Evolutionary conservation across 495 filamentous ascomycete species (phyloP), one percentile per base, ranked within the genome.

Genomic region (Podospora appendiculata): DNA sequence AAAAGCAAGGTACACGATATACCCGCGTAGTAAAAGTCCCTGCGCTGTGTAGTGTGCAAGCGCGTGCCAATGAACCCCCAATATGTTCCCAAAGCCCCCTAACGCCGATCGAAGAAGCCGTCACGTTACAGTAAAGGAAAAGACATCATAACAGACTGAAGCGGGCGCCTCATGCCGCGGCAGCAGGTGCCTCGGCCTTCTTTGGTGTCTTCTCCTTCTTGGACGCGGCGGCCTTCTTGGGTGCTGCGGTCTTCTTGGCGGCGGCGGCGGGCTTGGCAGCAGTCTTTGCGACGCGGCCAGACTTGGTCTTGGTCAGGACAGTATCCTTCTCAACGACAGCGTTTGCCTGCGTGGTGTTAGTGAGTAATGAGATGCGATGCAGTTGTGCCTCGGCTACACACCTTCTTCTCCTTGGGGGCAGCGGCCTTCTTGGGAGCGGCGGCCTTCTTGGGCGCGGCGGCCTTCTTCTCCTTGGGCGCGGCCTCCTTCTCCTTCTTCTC

Each of bases 221-320:
- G 8, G 80, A 66, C 0, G 79, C 65, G 33, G 81, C 70, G 48
- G 81, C 82, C 70, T 85, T 83, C 77, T 81, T 82, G 13, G 80
- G 66, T 7, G 79, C 67, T 40, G 80, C 79, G 56, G 79, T 71
- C 79, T 90, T 80, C 66, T 86, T 83, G 18, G 79, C 69, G 35
- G 79, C 69, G 35, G 79, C 76, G 14, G 81, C 80, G 32, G 76
- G 63, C 70, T 77, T 72, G 41, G 72, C 65, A 4, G 76, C 47
- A 6, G 70, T 64, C 84, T 95, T 95, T 43, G 88, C 84, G 55
- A 95, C 86, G 52, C 90, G 85, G 14, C 91, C 90, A 17, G 89
- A 87, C 82, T 95, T 95, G 67, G 91, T 95, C 80, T 89, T 95
- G 57, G 78, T 79, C 46, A 90, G 69, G 51, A 85, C 77, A 58